Conservation (phyloP, 2,329 filamentous ascomycete genomes). For the Bipolaris sorokiniana region DNA sequence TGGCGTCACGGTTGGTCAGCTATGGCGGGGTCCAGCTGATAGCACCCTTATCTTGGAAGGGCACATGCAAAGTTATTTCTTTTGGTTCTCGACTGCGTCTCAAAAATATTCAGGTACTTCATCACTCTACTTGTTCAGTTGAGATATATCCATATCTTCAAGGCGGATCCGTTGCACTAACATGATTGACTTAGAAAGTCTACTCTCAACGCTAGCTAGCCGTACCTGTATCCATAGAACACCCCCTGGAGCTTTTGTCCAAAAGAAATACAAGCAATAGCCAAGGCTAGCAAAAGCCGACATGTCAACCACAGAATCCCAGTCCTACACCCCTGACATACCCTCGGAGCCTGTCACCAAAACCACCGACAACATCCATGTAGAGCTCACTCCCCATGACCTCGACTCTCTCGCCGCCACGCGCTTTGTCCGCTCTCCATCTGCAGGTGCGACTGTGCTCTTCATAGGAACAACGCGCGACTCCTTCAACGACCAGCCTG, state of each 20-base stretch:
- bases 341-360: slow-evolving; percentile 36
- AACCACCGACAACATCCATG: slow-evolving; percentile 60
- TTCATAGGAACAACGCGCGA: slow-evolving; percentile 73
- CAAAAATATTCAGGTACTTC: not conserved
- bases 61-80: not conserved
- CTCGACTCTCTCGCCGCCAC: slow-evolving; percentile 66
- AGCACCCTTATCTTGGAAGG: not conserved
- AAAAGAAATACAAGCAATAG: too few species aligned
- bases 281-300: not conserved
- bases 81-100: not conserved
- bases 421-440: slow-evolving; percentile 67
- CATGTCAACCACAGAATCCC: slow-evolving; percentile 37
- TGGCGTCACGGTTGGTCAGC: not conserved
- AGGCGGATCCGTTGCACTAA: not conserved
- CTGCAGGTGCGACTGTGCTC: slow-evolving; percentile 41
- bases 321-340: slow-evolving; percentile 36
- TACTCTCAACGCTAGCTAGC: not conserved
- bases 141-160: too few species aligned
- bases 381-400: slow-evolving; percentile 69
- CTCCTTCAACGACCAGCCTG: slow-evolving; percentile 72
- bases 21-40: not conserved
- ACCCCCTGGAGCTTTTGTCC: not conserved
- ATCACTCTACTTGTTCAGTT: too few species aligned
- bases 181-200: not conserved
- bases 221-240: not conserved